Conservation (phyloP, 2,329 filamentous ascomycete genomes). For the Hypoxylon rubiginosum region DNA sequence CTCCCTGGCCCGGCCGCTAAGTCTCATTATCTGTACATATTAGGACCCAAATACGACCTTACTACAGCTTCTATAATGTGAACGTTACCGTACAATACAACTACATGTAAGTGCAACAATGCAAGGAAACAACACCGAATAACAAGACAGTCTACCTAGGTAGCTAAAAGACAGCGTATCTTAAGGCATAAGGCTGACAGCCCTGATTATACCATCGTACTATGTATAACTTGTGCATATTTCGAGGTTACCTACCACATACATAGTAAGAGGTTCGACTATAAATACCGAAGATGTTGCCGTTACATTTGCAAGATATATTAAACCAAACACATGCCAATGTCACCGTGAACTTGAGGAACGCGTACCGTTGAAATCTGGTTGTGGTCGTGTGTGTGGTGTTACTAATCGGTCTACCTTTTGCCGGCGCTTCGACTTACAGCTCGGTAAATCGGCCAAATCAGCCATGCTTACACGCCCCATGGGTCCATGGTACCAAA, state of each 20-base stretch:
- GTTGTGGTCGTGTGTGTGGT: background rate
- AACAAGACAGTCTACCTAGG: no score
- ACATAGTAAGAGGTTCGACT: background rate
- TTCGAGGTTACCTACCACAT: no score
- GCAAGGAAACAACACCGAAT: background rate
- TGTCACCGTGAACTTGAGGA: background rate
- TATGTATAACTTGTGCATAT: background rate
- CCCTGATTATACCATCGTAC: background rate
- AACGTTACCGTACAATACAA: no score
- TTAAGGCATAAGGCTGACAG: background rate
- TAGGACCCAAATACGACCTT: constrained; percentile 6
- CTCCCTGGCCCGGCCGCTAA: background rate
- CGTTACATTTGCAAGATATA: background rate
- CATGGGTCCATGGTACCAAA: constrained; percentile 15
- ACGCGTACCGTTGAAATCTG: background rate
- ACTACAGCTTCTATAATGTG: background rate
- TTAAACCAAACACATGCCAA: background rate
- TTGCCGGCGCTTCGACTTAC: constrained; percentile 9
- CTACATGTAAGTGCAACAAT: no score
- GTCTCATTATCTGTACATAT: background rate
- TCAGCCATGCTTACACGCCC: background rate
- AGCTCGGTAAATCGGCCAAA: constrained; percentile 12
- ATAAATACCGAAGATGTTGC: background rate
- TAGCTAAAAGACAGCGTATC: background rate
- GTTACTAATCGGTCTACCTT: constrained; percentile 9